Percentiles rank a stretch among this genome's conserved stretches.
These are phyloP conservation scores for Cystobasidium sp. DNA, from an alignment of 1,284 basidiomycete genomes.

Conservation along the genomic window DNA sequence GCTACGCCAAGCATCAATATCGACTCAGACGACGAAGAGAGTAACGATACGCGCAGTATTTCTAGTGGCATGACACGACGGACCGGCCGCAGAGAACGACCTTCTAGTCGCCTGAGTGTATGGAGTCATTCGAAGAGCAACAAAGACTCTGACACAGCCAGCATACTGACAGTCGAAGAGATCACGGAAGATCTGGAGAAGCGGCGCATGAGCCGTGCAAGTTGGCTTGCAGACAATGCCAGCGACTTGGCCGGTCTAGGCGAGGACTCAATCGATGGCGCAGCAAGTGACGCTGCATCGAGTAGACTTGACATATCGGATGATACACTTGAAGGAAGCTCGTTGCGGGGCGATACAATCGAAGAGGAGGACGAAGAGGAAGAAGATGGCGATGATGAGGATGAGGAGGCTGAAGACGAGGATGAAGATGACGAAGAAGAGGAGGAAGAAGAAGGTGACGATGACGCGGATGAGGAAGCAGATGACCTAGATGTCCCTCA, in stretches of 20 bases:
- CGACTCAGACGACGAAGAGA: constrained; percentile 40
- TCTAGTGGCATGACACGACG: constrained; percentile 32
- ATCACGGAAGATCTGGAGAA: constrained; percentile 96
- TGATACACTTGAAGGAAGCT: constrained; percentile 46
- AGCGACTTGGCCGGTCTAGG: constrained; percentile 17
- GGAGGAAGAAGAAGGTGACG: constrained; percentile 51
- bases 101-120: constrained; percentile 36
- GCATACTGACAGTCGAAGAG: constrained; percentile 93
- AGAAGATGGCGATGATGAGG: constrained; percentile 63
- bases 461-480: constrained; percentile 58
- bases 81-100: constrained; percentile 17
- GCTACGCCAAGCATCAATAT: constrained; percentile 39
- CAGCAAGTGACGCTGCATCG: constrained; percentile 15
- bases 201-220: constrained; percentile 63
- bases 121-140: constrained; percentile 63
- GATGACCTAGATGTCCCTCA: constrained; percentile 59
- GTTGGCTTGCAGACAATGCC: constrained; percentile 36
- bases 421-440: constrained; percentile 53
- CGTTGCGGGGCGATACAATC: constrained; percentile 57
- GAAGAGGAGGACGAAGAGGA: constrained; percentile 56
- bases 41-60: constrained; percentile 23
- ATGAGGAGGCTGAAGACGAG: constrained; percentile 56
- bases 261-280: constrained; percentile 21
- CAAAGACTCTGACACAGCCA: constrained; percentile 86
- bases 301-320: constrained; percentile 41